Evolutionary conservation across 2,329 filamentous ascomycete species (phyloP).

Genomic region (Aspergillus bombycis): DNA sequence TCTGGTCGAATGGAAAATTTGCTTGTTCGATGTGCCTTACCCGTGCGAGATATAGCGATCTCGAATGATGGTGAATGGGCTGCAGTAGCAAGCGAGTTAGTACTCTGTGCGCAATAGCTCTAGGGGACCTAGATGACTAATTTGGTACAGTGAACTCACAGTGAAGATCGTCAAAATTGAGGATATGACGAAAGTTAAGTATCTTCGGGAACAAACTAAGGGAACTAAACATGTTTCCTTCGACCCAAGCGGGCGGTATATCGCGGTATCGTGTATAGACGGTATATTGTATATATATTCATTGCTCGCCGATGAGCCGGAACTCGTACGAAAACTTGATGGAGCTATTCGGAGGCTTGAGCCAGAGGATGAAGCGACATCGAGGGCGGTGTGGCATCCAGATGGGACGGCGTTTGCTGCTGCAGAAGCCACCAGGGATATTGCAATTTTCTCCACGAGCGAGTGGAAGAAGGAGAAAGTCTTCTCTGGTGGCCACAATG

Average conservation of each 20-base stretch:
- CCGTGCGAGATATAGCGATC: conserved; percentile 82
- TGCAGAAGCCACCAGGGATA: conserved; percentile 77
- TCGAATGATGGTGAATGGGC: conserved; percentile 83
- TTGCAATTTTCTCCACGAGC: conserved; percentile 82
- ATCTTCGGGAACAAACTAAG: conserved; percentile 79
- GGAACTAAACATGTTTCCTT: conserved; percentile 92
- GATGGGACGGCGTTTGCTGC: conserved; percentile 90
- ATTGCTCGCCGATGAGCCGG: conserved; percentile 73
- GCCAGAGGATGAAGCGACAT: conserved; percentile 73
- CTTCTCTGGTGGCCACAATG: conserved; percentile 78
- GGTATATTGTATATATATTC: conserved; percentile 91
- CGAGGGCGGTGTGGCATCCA: conserved; percentile 84
- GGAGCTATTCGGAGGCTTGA: conserved; percentile 81
- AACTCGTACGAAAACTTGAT: conserved; percentile 80
- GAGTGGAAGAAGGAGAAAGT: conserved; percentile 86
- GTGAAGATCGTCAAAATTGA: conserved; percentile 85
- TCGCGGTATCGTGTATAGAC: conserved; percentile 84
- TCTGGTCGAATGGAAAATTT: conserved; percentile 73
- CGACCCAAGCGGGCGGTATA: conserved; percentile 74
- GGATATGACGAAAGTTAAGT: conserved; percentile 75
- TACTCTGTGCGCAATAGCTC: conserved; percentile 12
- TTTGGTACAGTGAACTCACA: conserved; percentile 67
- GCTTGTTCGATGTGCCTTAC: conserved; percentile 79
- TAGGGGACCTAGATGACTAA: conserved; percentile 11
- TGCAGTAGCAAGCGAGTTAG: conserved; percentile 89